These are phyloP conservation scores for Adansonia rubrostipa DNA, from an alignment of 441 rosid genomes.

Conservation along the genomic window DNA sequence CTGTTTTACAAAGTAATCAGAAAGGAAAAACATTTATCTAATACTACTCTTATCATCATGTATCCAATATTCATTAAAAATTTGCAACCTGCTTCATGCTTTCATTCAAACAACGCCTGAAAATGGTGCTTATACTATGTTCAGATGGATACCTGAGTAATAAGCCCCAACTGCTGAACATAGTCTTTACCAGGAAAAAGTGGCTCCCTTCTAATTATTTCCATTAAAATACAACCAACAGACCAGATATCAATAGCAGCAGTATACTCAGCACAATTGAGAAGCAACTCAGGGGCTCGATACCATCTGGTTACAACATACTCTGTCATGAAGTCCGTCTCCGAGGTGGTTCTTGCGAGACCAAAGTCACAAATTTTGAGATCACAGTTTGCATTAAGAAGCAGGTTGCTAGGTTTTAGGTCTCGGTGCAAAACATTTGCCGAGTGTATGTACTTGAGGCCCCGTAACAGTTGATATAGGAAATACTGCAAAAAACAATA, in stretches of 20 bases:
- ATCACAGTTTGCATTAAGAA: slow-evolving; percentile 65
- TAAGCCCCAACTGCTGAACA: slow-evolving; percentile 67
- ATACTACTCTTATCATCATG: background rate
- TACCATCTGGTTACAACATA: slow-evolving; percentile 75
- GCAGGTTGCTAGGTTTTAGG: slow-evolving; percentile 74
- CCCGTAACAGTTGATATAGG: slow-evolving; percentile 66
- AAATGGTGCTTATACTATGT: background rate
- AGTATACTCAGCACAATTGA: slow-evolving; percentile 73
- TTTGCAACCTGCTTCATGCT: background rate
- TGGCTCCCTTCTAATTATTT: slow-evolving; percentile 61
- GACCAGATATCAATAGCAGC: slow-evolving; percentile 81
- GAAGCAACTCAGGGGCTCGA: slow-evolving; percentile 72
- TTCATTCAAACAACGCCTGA: slow-evolving; percentile 6
- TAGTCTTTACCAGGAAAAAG: slow-evolving; percentile 75
- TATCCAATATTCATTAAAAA: background rate
- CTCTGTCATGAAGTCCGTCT: slow-evolving; percentile 75
- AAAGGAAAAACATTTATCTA: background rate
- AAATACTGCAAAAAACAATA: slow-evolving; percentile 51
- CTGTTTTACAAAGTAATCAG: slow-evolving; percentile 32
- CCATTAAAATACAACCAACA: slow-evolving; percentile 75
- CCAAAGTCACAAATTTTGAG: slow-evolving; percentile 78
- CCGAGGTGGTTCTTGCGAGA: slow-evolving; percentile 70
- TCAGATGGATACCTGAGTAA: slow-evolving; percentile 57
- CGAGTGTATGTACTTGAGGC: slow-evolving; percentile 75
- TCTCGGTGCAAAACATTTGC: slow-evolving; percentile 77